Evolutionary conservation across 2,329 filamentous ascomycete species (phyloP), one percentile per base, ranked within the genome.

Genomic region (Arthroderma sp.): DNA sequence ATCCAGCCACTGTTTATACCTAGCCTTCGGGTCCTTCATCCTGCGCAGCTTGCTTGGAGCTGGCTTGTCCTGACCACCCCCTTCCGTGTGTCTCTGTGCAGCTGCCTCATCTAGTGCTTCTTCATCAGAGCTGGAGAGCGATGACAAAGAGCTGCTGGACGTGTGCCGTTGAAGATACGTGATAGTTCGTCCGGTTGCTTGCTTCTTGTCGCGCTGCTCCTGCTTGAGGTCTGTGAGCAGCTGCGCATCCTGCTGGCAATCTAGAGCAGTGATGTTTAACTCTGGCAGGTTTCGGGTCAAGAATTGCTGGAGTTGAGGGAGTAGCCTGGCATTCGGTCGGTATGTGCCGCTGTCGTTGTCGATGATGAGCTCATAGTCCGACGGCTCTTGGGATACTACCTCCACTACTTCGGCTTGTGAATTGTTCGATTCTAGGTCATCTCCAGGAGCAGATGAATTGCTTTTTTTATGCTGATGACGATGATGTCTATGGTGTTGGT

Each of bases 321-420:
- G 73, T 6, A 85, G 71, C 7, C 79, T 73, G 45, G 83, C 82
- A 57, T 93, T 86, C 0, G 89, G 89, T 0, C 89, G 77, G 62
- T 96, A 96, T 0, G 89, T 96, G 7, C 89, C 89, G 44, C 81
- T 86, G 63, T 94, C 89, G 57, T 96, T 96, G 68, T 96, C 89
- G 57, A 96, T 95, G 51, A 91, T 71, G 6, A 96, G 75, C 59
- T 94, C 83, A 61, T 94, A 96, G 58, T 76, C 65, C 4, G 60
- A 55, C 0, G 77, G 76, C 43, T 80, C 73, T 4, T 60, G 70
- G 3, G 71, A 71, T 2, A 69, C 59, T 3, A 68, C 65, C 2
- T 60, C 53, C 29, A 57, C 43, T 59, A 2, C 64, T 60, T 72
- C 71, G 43, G 62, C 58, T n/a, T 68, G 70, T n/a, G 38, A 9